A percentile compares a stretch with the other conserved stretches of the same genome.
Conservation (phyloP, 176 grass and related monocot species). For the Avena insularis region DNA sequence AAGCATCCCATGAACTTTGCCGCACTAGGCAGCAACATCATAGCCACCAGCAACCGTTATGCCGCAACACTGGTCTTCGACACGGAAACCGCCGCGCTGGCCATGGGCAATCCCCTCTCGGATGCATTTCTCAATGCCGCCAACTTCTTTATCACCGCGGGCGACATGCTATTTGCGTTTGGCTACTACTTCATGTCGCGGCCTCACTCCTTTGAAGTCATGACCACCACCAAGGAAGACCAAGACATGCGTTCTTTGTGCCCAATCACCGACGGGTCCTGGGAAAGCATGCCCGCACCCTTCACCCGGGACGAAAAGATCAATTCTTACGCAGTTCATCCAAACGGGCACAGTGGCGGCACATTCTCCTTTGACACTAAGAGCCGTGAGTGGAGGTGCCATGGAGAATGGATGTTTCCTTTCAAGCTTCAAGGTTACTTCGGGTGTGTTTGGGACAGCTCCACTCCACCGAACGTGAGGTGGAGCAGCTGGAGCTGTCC, state of each 20-base stretch:
- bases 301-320: not conserved
- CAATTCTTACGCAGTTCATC: not conserved
- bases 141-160: not conserved
- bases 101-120: not conserved
- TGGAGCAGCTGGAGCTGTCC: no score
- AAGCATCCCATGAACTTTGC: not conserved
- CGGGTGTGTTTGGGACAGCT: no score
- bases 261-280: not conserved
- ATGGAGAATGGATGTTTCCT: constrained; percentile 20
- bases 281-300: not conserved
- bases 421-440: constrained; percentile 3
- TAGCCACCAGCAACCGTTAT: not conserved
- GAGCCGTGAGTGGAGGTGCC: not conserved
- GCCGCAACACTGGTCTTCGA: not conserved
- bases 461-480: no score
- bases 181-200: not conserved
- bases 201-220: not conserved
- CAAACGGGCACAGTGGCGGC: not conserved
- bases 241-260: not conserved
- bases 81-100: not conserved
- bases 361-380: constrained; percentile 28
- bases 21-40: not conserved
- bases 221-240: not conserved
- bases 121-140: not conserved
- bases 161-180: not conserved